Percentiles rank a stretch among this genome's conserved stretches.
Conservation (phyloP, 2,329 filamentous ascomycete genomes). For the Trichophyton simii region DNA sequence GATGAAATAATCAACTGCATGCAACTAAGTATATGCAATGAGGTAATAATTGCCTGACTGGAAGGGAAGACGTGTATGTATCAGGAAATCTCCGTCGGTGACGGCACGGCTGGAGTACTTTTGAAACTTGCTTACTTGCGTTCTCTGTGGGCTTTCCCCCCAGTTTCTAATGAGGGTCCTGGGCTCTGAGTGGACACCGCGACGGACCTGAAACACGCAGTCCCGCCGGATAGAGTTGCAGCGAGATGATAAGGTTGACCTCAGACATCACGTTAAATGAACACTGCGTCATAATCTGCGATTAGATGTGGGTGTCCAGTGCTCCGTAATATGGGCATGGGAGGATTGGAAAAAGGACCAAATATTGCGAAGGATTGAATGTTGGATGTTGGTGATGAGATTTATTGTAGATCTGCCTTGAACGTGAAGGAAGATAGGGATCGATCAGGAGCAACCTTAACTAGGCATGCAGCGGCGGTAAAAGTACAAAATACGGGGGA, state of each 20-base stretch:
- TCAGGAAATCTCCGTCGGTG: neutral
- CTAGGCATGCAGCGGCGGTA: neutral
- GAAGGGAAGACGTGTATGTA: neutral
- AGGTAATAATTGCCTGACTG: neutral
- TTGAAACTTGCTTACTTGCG: neutral
- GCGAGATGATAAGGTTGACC: neutral
- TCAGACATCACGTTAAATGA: neutral
- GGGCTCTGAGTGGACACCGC: neutral
- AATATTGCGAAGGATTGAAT: neutral
- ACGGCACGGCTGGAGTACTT: neutral
- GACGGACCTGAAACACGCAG: neutral
- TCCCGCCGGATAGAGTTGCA: neutral
- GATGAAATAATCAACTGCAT: too few relatives aligned
- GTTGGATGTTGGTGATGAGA: neutral
- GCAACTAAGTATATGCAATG: neutral
- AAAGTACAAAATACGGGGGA: neutral
- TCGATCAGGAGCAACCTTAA: too few relatives aligned
- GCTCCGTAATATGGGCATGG: neutral
- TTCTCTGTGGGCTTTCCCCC: neutral
- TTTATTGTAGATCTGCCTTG: too few relatives aligned
- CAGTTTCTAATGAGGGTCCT: neutral
- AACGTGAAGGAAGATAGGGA: too few relatives aligned
- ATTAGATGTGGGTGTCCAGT: neutral
- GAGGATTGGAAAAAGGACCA: neutral
- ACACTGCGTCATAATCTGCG: neutral